phyloP scores from a whole-genome alignment of 805 yeast species.

The Ogataea kodamae region DNA sequence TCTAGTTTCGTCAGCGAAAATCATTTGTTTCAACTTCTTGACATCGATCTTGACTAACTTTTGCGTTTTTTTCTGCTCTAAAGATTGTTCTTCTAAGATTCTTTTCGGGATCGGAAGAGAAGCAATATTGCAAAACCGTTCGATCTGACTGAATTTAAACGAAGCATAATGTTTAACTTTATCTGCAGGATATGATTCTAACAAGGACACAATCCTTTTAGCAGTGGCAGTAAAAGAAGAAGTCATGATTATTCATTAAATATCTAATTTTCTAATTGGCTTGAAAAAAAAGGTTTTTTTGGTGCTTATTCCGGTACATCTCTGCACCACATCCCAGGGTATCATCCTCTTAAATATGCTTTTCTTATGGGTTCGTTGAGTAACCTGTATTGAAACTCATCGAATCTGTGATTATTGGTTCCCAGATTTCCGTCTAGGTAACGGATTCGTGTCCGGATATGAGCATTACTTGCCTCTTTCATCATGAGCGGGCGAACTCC shows the following conservation, averaged over 20 bases:
- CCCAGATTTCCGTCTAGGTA: constrained; percentile 7
- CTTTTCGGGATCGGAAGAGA: constrained; percentile 40
- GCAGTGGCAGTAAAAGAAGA: constrained; percentile 29
- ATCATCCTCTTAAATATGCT: constrained; percentile 2
- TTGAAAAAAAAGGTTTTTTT: constrained; percentile 1
- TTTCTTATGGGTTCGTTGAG: constrained; percentile 9
- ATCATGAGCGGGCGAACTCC: constrained; percentile 6
- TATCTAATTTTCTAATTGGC: constrained; percentile 7
- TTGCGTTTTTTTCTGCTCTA: constrained; percentile 36
- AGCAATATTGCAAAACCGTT: constrained; percentile 50
- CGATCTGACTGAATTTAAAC: constrained; percentile 63
- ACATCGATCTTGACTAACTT: constrained; percentile 32
- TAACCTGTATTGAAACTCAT: constrained; percentile 13
- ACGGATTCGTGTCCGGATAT: constrained; percentile 8
- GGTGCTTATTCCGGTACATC: constrained; percentile 2
- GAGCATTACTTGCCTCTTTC: constrained; percentile 12
- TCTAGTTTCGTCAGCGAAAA: constrained; percentile 33
- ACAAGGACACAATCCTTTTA: constrained; percentile 51
- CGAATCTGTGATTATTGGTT: constrained; percentile 4
- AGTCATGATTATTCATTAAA: constrained; percentile 9
- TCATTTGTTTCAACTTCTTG: constrained; percentile 38
- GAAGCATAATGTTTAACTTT: constrained; percentile 65
- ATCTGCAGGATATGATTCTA: constrained; percentile 67
- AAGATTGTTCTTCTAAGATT: constrained; percentile 33
- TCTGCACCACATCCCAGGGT: constrained; percentile 5